Evolutionary conservation across 2,329 filamentous ascomycete species (phyloP), one percentile per base, ranked within the genome.

Genomic region (Monilinia fructigena): DNA sequence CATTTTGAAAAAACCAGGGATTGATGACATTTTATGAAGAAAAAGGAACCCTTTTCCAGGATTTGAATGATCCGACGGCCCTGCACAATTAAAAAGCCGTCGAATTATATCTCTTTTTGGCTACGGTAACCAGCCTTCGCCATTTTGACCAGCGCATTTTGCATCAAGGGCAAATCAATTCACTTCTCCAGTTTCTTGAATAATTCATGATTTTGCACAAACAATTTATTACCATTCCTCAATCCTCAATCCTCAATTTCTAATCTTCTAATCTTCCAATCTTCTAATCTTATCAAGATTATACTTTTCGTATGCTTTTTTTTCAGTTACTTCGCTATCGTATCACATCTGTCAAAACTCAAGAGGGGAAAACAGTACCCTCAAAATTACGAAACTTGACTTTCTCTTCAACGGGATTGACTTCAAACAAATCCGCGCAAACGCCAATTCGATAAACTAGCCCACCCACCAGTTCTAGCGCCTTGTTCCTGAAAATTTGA

Each of bases 71-170:
- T 60, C 31, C 18, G 23, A 23, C 7, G n/a, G 31, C 47, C n/a
- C 47, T 50, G 59, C 59, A 62, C 47, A 53, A 28, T 52, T 20
- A 12, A 20, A 50, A 47, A 28, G 28, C 4, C 28, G 28, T 28
- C 28, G 28, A 28, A 28, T 28, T 28, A 28, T 28, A 28, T 23
- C 47, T 50, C 47, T 6, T 62, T 50, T 38, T 54, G 28, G 59
- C 56, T 65, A 65, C 55, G 47, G 55, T 53, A 47, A 65, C 63
- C 63, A 65, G 63, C 63, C 63, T 60, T 61, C 58, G 40, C n/a
- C 47, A 52, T 65, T 53, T 64, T 54, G 55, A 53, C 63, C 63
- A 65, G 63, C 63, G 55, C 63, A 65, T 61, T 65, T 65, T 65
- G 63, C 63, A 65, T 65, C 52, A 60, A 50, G 42, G 45, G 56